Conservation (phyloP, 2,329 filamentous ascomycete genomes). For the Aspergillus tubingensis region DNA sequence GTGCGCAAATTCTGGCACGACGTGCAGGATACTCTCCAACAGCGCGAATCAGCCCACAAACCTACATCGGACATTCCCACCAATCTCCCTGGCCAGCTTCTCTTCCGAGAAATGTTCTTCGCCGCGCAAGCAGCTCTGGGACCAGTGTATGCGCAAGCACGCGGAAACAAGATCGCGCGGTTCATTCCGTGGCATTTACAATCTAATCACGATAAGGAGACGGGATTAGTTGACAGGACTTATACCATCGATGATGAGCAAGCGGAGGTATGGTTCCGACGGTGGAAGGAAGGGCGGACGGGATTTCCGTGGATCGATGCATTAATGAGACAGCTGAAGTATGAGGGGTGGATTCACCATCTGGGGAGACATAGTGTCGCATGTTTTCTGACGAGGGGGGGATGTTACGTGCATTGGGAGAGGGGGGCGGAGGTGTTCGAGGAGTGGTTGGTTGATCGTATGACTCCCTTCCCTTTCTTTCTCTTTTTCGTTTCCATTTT, state of each 20-base stretch:
- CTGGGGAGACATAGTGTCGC: constrained; percentile 75
- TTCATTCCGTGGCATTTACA: constrained; percentile 80
- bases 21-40: constrained; percentile 62
- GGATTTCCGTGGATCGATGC: constrained; percentile 82
- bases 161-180: constrained; percentile 66
- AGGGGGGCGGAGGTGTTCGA: constrained; percentile 77
- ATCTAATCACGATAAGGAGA: constrained; percentile 52
- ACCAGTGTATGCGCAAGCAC: constrained; percentile 63
- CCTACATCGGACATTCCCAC: constrained; percentile 60
- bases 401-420: constrained; percentile 79
- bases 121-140: constrained; percentile 71
- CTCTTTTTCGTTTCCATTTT: background rate
- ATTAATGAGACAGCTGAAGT: constrained; percentile 71
- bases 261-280: constrained; percentile 66
- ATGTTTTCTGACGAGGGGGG: constrained; percentile 77
- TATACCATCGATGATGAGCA: constrained; percentile 58
- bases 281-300: constrained; percentile 69
- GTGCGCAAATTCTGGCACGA: constrained; percentile 73
- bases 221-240: constrained; percentile 50
- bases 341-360: constrained; percentile 79
- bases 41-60: constrained; percentile 59
- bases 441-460: constrained; percentile 69
- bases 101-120: constrained; percentile 85
- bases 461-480: background rate
- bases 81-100: constrained; percentile 70